Conservation (phyloP, 345 rosid species). For the Hibiscus tridactylites region DNA sequence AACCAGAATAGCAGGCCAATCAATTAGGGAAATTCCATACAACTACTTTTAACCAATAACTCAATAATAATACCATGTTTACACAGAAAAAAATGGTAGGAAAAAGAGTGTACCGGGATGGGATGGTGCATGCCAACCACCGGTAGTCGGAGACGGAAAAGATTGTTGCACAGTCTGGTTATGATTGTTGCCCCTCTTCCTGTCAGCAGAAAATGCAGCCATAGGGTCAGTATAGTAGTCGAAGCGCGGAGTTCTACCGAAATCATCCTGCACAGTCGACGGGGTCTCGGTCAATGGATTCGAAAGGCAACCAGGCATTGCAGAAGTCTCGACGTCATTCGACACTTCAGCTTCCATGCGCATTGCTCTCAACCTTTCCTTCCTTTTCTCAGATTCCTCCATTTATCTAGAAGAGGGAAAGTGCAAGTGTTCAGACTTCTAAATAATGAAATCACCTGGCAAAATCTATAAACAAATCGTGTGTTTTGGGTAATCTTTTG, state of each 20-base stretch:
- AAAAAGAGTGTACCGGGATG: conserved; percentile 22
- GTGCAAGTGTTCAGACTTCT: neutral
- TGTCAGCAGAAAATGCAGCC: conserved; percentile 66
- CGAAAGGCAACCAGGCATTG: conserved; percentile 31
- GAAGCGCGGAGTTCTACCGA: conserved; percentile 36
- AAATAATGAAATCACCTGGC: neutral
- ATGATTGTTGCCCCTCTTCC: conserved; percentile 24
- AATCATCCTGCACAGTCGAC: conserved; percentile 20
- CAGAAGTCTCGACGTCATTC: conserved; percentile 21
- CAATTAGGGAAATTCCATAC: neutral
- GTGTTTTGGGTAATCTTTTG: no score
- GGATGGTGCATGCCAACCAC: conserved; percentile 19
- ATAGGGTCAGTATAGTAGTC: conserved; percentile 76
- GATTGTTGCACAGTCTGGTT: neutral
- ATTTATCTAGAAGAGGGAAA: conserved; percentile 16
- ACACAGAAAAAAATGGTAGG: no score
- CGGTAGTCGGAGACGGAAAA: neutral
- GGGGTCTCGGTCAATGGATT: conserved; percentile 59
- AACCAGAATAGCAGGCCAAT: conserved; percentile 6
- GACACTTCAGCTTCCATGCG: conserved; percentile 54
- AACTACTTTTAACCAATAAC: neutral
- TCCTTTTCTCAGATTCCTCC: conserved; percentile 79
- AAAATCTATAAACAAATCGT: no score
- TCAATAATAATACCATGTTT: neutral
- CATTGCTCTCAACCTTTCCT: conserved; percentile 64